A percentile compares a stretch with the other conserved stretches of the same genome.
Conservation (phyloP, 2,329 filamentous ascomycete genomes). For the Dactylellina leptospora region DNA sequence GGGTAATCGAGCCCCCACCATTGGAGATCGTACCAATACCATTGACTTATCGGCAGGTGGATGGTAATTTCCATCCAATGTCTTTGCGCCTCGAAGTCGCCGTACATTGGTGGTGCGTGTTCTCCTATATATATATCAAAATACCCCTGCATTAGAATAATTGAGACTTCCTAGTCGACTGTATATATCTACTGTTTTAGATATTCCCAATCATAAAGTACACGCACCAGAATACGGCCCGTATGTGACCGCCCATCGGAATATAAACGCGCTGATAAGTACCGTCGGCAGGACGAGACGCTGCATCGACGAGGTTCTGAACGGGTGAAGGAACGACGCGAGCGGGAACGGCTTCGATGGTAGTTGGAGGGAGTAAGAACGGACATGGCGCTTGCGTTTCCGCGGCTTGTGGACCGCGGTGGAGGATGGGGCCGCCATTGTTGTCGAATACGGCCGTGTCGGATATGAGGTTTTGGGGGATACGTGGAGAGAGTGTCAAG, state of each 20-base stretch:
- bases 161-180: neutral
- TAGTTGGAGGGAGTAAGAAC: slow-evolving; percentile 58
- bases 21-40: slow-evolving; percentile 96
- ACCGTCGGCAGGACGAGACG: slow-evolving; percentile 90
- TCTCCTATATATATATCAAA: slow-evolving; percentile 23
- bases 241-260: slow-evolving; percentile 88
- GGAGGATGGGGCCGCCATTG: slow-evolving; percentile 31
- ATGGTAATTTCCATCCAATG: slow-evolving; percentile 99
- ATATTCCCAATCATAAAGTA: slow-evolving; percentile 10
- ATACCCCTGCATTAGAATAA: neutral
- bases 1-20: slow-evolving; percentile 99
- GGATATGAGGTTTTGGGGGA: neutral
- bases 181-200: neutral
- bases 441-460: slow-evolving; percentile 1
- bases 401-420: slow-evolving; percentile 42
- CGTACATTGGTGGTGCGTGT: slow-evolving; percentile 82
- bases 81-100: slow-evolving; percentile 96
- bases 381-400: slow-evolving; percentile 54
- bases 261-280: slow-evolving; percentile 87
- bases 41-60: slow-evolving; percentile 86
- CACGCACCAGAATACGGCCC: slow-evolving; percentile 90
- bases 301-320: slow-evolving; percentile 81
- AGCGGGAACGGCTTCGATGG: slow-evolving; percentile 82
- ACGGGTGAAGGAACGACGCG: slow-evolving; percentile 92
- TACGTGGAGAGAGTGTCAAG: slow-evolving; percentile 7